Base-by-base conservation (phyloP, 2,329 filamentous ascomycete species). In the Ustulina deusta region DNA sequence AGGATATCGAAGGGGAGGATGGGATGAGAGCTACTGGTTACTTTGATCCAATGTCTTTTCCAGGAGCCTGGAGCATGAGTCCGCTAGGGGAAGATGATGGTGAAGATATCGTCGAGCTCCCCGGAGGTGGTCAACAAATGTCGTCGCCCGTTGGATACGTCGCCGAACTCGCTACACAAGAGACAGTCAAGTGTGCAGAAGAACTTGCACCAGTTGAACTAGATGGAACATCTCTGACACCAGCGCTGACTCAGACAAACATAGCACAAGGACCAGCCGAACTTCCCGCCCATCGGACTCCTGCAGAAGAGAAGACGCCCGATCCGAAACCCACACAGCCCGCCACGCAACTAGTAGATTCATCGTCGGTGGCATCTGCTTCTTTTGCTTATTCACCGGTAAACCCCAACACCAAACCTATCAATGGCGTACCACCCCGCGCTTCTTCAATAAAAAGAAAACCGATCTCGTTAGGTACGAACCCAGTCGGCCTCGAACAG, bases 11-110 rank as follows among this genome's bases (percentile, higher is more conserved):
- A 5, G 78, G 78, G 6, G 73, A 75, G 25, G 74, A 77, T 22
- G 75, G 78, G 73, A 81, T 68, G 79, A 79, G 48, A 69, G 78
- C 58, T 70, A 75, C 34, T 72, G 78, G 48, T 1, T 83, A 84
- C 64, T 86, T 86, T 66, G 83, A 86, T 67, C 83, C 84, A 2
- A 85, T 86, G 81, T 86, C 83, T 69, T 80, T 86, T 17, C 83
- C 84, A 0, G 83, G 82, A 1, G 74, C 77, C 1, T 83, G 83
- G 70, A 81, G 85, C 59, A 76, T 83, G n/a, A 84, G 81, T 51
- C 81, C 84, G 0, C 59, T 83, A 32, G 77, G 70, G 0, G 80
- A 81, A 29, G 80, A 83, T 56, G 81, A 84, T 36, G 80, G 80
- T 56, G 81, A 84, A 32, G 79, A 79, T 3, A 71, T 66, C 17